Percentiles rank a stretch among this genome's conserved stretches.
Evolutionary conservation across 179 eudicot species (phyloP).

Genomic region (Silene vulgaris): DNA sequence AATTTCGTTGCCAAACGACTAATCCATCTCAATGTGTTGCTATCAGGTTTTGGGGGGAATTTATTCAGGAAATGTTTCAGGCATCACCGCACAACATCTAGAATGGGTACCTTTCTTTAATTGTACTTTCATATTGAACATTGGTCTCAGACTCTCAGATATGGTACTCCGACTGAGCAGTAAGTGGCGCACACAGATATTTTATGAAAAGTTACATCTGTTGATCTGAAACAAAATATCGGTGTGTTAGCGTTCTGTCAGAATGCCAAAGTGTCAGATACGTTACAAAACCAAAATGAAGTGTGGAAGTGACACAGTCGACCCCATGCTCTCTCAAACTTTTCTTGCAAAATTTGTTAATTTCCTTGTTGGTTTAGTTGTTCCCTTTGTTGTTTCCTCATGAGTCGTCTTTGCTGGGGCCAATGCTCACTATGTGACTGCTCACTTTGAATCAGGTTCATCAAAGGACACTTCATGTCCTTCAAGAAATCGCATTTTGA

Average conservation of each 20-base stretch:
- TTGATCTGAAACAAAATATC: too few species aligned
- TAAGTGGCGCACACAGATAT: neutral
- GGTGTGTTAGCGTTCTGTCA: too few species aligned
- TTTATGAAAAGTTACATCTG: neutral
- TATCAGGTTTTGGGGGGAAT: constrained; percentile 82
- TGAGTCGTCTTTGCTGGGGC: neutral
- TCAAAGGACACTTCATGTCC: constrained; percentile 72
- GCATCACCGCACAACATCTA: constrained; percentile 95
- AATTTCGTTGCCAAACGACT: neutral
- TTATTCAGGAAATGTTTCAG: constrained; percentile 79
- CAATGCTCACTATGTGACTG: constrained; percentile 11
- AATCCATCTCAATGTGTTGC: constrained; percentile 12
- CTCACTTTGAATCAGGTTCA: constrained; percentile 58
- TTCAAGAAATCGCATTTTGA: constrained; percentile 86
- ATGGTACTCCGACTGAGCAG: neutral
- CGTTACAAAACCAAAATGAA: too few species aligned
- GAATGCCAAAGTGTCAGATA: too few species aligned
- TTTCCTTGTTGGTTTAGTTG: neutral
- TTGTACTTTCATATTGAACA: neutral
- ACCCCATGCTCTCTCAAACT: neutral
- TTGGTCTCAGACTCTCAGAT: too few species aligned
- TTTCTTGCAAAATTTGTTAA: neutral
- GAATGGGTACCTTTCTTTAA: constrained; percentile 62
- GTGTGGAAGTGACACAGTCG: too few species aligned
- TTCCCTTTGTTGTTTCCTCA: neutral